phyloP scores from a whole-genome alignment of 257 asterid genomes.

The Paraleonurus japonicus region DNA sequence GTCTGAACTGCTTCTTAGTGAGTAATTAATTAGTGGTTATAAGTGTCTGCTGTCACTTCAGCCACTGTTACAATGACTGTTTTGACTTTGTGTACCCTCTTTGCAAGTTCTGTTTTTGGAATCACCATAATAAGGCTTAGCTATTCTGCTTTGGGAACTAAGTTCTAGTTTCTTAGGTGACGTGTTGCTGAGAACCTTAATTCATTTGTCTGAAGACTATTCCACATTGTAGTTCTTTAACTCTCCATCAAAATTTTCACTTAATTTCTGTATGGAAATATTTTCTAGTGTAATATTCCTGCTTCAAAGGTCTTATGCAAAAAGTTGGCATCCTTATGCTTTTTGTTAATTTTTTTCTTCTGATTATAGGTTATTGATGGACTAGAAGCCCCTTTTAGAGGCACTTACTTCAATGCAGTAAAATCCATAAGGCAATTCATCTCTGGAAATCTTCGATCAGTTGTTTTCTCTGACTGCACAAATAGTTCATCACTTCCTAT shows the following conservation, averaged over 20 bases:
- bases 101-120: neutral
- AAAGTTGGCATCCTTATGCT: neutral
- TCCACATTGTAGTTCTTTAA: neutral
- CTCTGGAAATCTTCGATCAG: conserved; percentile 54
- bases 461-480: conserved; percentile 54
- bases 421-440: conserved; percentile 51
- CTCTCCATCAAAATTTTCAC: neutral
- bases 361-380: conserved; percentile 68
- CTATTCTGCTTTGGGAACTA: neutral
- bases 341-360: conserved; percentile 18
- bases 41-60: neutral
- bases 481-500: conserved; percentile 33
- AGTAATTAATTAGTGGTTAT: neutral
- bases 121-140: neutral
- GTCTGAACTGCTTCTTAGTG: neutral
- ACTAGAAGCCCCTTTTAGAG: conserved; percentile 40
- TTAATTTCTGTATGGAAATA: neutral
- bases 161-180: neutral
- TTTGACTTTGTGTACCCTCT: neutral
- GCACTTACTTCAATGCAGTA: conserved; percentile 43
- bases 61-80: neutral
- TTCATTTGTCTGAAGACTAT: neutral
- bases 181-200: neutral
- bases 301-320: neutral
- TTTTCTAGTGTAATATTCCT: neutral